Evolutionary conservation across 805 yeast species (phyloP).

Genomic region (Starmerella riodocensis): DNA sequence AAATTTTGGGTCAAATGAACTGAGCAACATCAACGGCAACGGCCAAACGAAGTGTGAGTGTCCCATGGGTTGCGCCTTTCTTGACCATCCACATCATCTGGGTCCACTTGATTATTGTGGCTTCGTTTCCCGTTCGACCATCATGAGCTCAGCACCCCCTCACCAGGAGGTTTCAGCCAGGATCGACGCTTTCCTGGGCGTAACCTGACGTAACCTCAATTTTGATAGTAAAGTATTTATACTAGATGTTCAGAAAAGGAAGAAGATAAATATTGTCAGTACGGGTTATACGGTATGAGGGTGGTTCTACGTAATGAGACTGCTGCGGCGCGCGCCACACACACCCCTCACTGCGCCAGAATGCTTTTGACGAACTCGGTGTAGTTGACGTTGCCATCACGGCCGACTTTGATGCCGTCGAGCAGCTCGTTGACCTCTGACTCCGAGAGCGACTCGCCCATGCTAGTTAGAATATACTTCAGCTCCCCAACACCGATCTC

Average conservation of each 20-base stretch:
- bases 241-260: no score
- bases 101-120: no score
- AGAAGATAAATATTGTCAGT: no score
- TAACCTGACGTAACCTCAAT: no score
- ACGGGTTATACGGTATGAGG: not conserved
- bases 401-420: constrained; percentile 86
- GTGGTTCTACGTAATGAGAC: not conserved
- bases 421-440: constrained; percentile 89
- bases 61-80: no score
- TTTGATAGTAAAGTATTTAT: no score
- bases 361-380: constrained; percentile 84
- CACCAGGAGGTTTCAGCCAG: no score
- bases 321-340: not conserved
- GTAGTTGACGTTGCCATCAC: constrained; percentile 90
- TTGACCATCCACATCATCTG: no score
- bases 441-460: constrained; percentile 87
- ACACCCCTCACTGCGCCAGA: constrained; percentile 53
- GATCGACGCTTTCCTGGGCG: no score
- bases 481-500: constrained; percentile 95
- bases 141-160: no score
- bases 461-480: constrained; percentile 83
- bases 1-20: constrained; percentile 45
- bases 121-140: no score
- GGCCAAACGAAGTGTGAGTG: no score
- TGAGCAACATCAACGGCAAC: not conserved